These are phyloP conservation scores for Volutella citrinella DNA, from an alignment of 2,329 filamentous ascomycete species.

Conservation along the genomic window DNA sequence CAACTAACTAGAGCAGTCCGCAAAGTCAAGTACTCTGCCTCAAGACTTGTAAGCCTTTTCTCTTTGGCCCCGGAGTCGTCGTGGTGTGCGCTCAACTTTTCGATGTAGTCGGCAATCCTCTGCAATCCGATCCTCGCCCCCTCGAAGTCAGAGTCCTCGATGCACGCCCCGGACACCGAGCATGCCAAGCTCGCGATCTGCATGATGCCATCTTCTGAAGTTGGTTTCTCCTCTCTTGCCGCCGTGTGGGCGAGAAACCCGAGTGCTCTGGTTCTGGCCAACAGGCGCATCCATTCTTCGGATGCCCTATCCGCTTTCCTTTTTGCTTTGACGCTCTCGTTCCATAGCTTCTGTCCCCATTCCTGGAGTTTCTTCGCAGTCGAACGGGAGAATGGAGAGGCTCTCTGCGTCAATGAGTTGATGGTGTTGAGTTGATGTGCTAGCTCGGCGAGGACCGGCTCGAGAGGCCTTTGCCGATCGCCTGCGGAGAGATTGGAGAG, in stretches of 20 bases:
- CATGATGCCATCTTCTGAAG: too few relatives aligned
- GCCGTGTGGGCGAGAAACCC: constrained; percentile 70
- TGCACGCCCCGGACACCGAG: constrained; percentile 54
- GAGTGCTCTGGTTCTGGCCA: constrained; percentile 47
- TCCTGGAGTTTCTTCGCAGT: constrained; percentile 47
- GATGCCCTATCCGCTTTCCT: constrained; percentile 21
- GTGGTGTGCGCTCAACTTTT: constrained; percentile 20
- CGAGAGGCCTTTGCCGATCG: constrained; percentile 38
- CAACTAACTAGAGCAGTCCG: constrained; percentile 62
- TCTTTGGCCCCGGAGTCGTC: too few relatives aligned
- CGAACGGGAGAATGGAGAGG: constrained; percentile 1
- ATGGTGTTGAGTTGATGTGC: constrained; percentile 23
- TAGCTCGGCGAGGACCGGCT: constrained; percentile 32
- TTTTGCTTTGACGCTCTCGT: constrained; percentile 55
- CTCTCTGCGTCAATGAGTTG: constrained; percentile 11
- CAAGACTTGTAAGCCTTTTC: too few relatives aligned
- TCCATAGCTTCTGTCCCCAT: constrained; percentile 63
- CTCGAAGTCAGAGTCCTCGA: constrained; percentile 53
- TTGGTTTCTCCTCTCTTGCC: too few relatives aligned
- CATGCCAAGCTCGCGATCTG: constrained; percentile 66
- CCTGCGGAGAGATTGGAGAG: constrained; percentile 18
- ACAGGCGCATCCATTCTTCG: constrained; percentile 24
- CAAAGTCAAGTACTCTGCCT: constrained; percentile 63
- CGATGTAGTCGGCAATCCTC: constrained; percentile 56
- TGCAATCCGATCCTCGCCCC: constrained; percentile 61